Evolutionary conservation across 257 asterid species (phyloP).

Genomic region (Linaria vulgaris): DNA sequence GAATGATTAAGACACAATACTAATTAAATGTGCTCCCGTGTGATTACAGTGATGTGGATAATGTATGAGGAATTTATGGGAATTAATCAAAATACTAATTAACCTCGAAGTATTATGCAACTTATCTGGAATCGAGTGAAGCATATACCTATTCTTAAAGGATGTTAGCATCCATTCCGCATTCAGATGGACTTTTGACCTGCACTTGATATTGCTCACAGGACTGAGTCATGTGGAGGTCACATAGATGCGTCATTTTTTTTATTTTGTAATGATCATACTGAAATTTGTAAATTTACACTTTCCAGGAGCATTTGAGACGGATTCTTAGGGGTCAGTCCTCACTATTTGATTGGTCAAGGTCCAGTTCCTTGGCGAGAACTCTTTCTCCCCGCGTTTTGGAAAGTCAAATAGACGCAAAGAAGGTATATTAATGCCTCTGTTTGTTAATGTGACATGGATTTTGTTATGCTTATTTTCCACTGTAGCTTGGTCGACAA

Average conservation of each 20-base stretch:
- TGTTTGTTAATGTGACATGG: slow-evolving; percentile 14
- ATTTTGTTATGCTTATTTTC: slow-evolving; percentile 19
- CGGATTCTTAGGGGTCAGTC: slow-evolving; percentile 98
- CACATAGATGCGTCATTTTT: slow-evolving; percentile 22
- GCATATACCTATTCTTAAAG: slow-evolving; percentile 8
- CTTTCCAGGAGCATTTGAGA: slow-evolving; percentile 86
- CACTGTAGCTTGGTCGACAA: slow-evolving; percentile 17
- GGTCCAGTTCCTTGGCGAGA: slow-evolving; percentile 88
- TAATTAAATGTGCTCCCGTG: neutral
- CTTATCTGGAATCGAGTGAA: slow-evolving; percentile 1
- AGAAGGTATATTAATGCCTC: slow-evolving; percentile 61
- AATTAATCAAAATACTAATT: neutral
- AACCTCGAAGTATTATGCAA: slow-evolving; percentile 1
- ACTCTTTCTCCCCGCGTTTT: slow-evolving; percentile 95
- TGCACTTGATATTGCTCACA: slow-evolving; percentile 13
- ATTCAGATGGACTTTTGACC: slow-evolving; percentile 16
- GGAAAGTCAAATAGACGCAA: slow-evolving; percentile 98
- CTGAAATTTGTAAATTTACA: slow-evolving; percentile 13
- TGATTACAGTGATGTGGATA: too few relatives aligned
- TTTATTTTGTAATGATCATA: slow-evolving; percentile 21
- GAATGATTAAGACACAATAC: neutral
- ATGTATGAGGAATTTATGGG: too few relatives aligned
- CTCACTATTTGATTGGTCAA: slow-evolving; percentile 93
- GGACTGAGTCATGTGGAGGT: slow-evolving; percentile 17
- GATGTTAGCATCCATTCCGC: slow-evolving; percentile 16